A percentile compares a stretch with the other conserved stretches of the same genome.
Conservation (phyloP, 225 moss, liverwort and hornwort species). For the Straminergon stramineum region DNA sequence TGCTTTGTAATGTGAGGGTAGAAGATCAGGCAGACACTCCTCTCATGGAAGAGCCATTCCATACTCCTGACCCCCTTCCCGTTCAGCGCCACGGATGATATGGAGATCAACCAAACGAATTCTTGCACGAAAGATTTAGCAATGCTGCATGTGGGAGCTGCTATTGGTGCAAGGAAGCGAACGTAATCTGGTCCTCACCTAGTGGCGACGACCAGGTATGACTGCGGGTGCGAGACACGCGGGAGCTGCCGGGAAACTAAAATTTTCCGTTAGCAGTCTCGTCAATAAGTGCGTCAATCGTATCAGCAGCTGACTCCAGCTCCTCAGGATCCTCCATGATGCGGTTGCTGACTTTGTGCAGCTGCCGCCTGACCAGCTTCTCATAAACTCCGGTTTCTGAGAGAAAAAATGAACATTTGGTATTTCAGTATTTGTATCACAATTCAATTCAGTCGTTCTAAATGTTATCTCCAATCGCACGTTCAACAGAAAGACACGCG, state of each 20-base stretch:
- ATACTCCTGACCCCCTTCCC: background rate
- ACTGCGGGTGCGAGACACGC: background rate
- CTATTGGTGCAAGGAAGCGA: slow-evolving; percentile 2
- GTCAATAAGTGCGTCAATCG: slow-evolving; percentile 44
- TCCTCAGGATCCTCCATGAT: slow-evolving; percentile 46
- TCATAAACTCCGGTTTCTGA: slow-evolving; percentile 91
- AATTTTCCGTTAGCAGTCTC: slow-evolving; percentile 18
- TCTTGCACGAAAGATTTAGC: slow-evolving; percentile 25
- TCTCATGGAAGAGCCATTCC: background rate
- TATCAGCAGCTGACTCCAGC: slow-evolving; percentile 36
- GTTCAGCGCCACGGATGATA: background rate
- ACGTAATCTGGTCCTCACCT: background rate
- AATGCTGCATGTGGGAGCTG: slow-evolving; percentile 34
- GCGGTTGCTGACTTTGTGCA: slow-evolving; percentile 70
- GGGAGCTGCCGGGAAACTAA: background rate
- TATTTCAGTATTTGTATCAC: background rate
- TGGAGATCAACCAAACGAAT: background rate
- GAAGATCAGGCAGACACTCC: background rate
- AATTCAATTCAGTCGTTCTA: background rate
- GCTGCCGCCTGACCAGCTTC: slow-evolving; percentile 89
- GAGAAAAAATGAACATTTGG: background rate
- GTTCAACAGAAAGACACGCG: background rate
- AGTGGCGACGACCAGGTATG: background rate
- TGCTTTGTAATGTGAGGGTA: background rate
- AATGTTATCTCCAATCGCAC: background rate